Percentiles rank a stretch among this genome's conserved stretches.
These are phyloP conservation scores for Coleophoma eucalyptorum DNA, from an alignment of 2,329 filamentous ascomycete genomes.

Conservation along the genomic window DNA sequence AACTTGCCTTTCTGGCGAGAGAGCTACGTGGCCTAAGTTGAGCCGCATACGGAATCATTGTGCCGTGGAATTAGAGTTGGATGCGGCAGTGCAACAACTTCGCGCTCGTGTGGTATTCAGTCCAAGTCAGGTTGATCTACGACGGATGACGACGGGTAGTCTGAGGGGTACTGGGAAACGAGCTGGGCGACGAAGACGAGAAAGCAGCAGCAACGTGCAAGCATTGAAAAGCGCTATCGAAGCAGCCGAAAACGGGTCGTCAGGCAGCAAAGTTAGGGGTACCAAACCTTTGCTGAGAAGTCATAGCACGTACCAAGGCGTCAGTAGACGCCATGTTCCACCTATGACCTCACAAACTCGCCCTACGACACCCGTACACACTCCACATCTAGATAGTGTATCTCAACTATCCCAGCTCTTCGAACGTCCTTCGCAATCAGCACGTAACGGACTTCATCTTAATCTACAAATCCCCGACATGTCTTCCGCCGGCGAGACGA, in stretches of 20 bases:
- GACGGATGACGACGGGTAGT: constrained; percentile 21
- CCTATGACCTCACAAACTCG: constrained; percentile 7
- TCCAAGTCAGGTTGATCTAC: constrained; percentile 25
- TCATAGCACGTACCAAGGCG: constrained; percentile 12
- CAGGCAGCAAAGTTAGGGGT: constrained; percentile 1
- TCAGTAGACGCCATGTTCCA: constrained; percentile 7
- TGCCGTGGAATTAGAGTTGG: constrained; percentile 82
- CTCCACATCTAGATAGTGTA: constrained; percentile 6
- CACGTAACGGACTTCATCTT: constrained; percentile 5
- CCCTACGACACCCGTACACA: constrained; percentile 11
- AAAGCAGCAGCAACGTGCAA: constrained; percentile 14
- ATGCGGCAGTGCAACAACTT: constrained; percentile 67
- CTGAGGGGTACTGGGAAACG: constrained; percentile 6
- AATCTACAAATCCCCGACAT: constrained; percentile 14
- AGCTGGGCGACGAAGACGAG: constrained; percentile 15
- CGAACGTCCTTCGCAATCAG: constrained; percentile 6
- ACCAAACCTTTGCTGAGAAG: constrained; percentile 17
- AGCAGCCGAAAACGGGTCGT: constrained; percentile 9
- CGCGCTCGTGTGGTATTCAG: constrained; percentile 53
- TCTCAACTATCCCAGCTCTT: constrained; percentile 4
- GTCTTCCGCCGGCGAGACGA: constrained; percentile 24
- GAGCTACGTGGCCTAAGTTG: constrained; percentile 88
- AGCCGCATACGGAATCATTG: constrained; percentile 82
- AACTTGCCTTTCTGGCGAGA: constrained; percentile 73
- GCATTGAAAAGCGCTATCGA: constrained; percentile 1